Evolutionary conservation across 139 green algal species (phyloP).

Genomic region (Haematococcus sp.): DNA sequence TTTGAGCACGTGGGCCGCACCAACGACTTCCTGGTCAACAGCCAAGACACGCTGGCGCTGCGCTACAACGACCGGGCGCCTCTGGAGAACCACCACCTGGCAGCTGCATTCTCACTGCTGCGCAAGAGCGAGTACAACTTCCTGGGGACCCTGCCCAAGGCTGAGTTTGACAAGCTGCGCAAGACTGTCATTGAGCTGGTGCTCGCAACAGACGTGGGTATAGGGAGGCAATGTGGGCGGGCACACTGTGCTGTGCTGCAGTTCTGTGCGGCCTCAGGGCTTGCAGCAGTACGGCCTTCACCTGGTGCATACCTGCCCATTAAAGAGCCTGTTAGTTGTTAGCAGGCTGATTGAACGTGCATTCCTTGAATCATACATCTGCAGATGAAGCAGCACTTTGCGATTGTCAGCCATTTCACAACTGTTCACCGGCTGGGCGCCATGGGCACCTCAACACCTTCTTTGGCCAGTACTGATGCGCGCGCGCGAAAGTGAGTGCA

Average conservation of each 20-base stretch:
- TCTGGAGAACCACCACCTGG: constrained; percentile 59
- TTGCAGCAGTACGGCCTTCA: no score
- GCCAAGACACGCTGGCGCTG: constrained; percentile 24
- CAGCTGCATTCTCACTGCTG: constrained; percentile 24
- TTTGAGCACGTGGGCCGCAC: constrained; percentile 46
- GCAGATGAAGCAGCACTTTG: constrained; percentile 58
- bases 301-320: background rate
- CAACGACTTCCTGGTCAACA: constrained; percentile 57
- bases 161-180: constrained; percentile 26
- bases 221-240: no score
- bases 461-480: background rate
- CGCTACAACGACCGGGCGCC: constrained; percentile 40
- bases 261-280: no score
- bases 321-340: no score
- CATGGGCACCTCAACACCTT: background rate
- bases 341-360: background rate
- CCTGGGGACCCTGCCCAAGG: constrained; percentile 25
- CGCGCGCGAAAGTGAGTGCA: background rate
- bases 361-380: background rate
- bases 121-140: constrained; percentile 36
- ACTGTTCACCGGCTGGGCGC: constrained; percentile 25
- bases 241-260: background rate
- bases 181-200: constrained; percentile 20
- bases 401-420: constrained; percentile 43
- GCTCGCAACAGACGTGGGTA: constrained; percentile 10